Base-by-base conservation (phyloP, 352 stramenopile species). In the Pythium oligandrum region DNA sequence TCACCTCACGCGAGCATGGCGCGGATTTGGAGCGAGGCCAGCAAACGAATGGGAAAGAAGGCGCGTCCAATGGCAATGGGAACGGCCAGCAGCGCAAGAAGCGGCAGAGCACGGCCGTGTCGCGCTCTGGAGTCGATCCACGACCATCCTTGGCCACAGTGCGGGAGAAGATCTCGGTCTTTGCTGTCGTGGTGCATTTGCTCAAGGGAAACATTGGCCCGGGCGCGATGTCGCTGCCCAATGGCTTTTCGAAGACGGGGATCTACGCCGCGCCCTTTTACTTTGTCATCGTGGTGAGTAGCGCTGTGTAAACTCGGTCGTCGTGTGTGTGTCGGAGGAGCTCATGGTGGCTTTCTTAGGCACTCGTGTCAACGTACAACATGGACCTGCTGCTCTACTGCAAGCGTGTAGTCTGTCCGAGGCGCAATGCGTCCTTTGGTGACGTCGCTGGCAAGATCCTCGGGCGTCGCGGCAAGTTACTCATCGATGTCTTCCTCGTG, bases 401-500 rank as follows among this genome's bases (percentile, higher is more conserved):
- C 64, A 92, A 92, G 57, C 63, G 68, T 3, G 48, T 70, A 7
- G 69, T 92, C 55, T 83, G 65, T 33, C 77, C 79, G 3, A 72
- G 71, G 4, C 55, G 57, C 8, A 60, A 62, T 42, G 81, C 87
- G 66, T 87, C 78, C 8, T 92, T 92, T 56, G 78, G 78, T 37
- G 78, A 90, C 39, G 78, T 90, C n/a, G 78, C 73, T 0, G 53
- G 61, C 45, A 71, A 86, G 44, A 79, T 90, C 44, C 36, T 92
- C 26, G 78, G 81, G 0, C 69, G 57, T 7, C 67, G 66, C 6
- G 81, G 81, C 55, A 89, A 92, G 45, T 33, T 74, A 43, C 63
- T 88, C 11, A 86, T 92, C 53, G 78, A 92, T 61, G 67, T 89
- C 8, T 90, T 92, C 55, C 68, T 92, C 30, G 78, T 92, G 17